Base-by-base conservation (phyloP, 2,329 filamentous ascomycete genomes). In the Ophiostoma angusticollis region DNA sequence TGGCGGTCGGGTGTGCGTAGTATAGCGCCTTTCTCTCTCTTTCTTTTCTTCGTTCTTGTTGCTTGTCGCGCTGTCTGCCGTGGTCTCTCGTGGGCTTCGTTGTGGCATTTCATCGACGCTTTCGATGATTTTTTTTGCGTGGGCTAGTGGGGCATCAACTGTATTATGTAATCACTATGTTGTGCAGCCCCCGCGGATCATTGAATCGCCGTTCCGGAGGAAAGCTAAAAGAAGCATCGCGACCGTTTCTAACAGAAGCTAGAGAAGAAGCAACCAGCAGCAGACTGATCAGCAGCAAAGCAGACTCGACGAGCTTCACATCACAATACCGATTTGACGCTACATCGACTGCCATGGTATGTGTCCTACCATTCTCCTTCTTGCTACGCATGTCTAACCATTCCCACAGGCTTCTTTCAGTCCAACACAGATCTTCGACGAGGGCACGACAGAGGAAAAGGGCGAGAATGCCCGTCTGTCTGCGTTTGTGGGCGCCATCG, bases 401-500 rank as follows among this genome's bases (percentile, higher is more conserved):
- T 12, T 9, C 11, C 16, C 4, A 6, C 18, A 48, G 65, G 57
- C 63, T 50, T 79, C 74, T 52, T 80, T 80, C 62, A 91, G 86
- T 65, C 87, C 89, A 55, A 94, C 86, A 47, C 89, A 96, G 65
- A 96, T 96, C 70, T 96, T 96, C 65, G 84, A 86, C 55, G 85
- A 95, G 63, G 87, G 93, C 59, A 91, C 93, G 51, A 91, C 82
- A 42, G 85, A 96, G 66, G 89, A 96, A 68, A 96, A 94, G 69
- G 91, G 91, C 54, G 89, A 96, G 69, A 96, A 96, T 82, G 89
- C 91, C 55, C 85, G 89, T 74, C 80, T 96, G 52, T 82, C 85
- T n/a, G 89, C 89, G 49, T 98, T 98, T 55, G 89, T 98, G 40
- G 91, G 91, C 53, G 91, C 91, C 58, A 98, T 98, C 56, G 91